Evolutionary conservation across 495 filamentous ascomycete species (phyloP), one percentile per base, ranked within the genome.

Genomic region (Parathielavia hyrcaniae): DNA sequence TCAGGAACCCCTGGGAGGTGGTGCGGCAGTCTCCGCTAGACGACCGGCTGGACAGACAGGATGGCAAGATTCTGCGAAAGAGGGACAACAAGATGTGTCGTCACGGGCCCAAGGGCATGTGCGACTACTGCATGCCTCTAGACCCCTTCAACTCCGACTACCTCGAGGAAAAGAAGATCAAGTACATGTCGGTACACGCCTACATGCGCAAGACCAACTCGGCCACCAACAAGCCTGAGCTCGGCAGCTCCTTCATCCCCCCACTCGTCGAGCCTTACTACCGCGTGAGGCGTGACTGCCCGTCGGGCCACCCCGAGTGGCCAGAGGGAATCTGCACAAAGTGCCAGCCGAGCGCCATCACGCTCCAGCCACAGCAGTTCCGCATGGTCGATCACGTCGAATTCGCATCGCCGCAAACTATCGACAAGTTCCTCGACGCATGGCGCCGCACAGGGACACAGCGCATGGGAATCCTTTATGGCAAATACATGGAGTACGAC

Each of bases 301-400:
- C 93, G 6, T 90, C 91, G 5, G 92, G 93, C 6, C 93, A 99
- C 69, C 85, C 89, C 2, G 80, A 83, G 43, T 99, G 92, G 86
- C 93, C 93, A 16, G 90, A 92, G 61, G 93, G 93, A n/a, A 97
- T 99, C 61, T 99, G 93, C 74, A 95, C 90, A 43, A 99, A 97
- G 70, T 99, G 93, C 67, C 93, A 99, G 67, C 93, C 93, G 14
- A 96, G 91, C 57, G 93, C 93, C 26, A 99, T 99, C 69, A 96
- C 88, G 44, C 77, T 99, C 20, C 91, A 97, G 64, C 88, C 89
- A 14, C 93, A 99, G 68, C 79, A 88, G 34, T 99, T 88, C 67
- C 88, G 93, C n/a, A 97, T 91, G 89, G 91, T 99, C 1, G 93
- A 99, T 65, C 93, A 99, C 70, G 91, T 99, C 61, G 95, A 99